These are phyloP conservation scores for Ustilago lituana DNA, from an alignment of 1,284 basidiomycete genomes.

Conservation along the genomic window DNA sequence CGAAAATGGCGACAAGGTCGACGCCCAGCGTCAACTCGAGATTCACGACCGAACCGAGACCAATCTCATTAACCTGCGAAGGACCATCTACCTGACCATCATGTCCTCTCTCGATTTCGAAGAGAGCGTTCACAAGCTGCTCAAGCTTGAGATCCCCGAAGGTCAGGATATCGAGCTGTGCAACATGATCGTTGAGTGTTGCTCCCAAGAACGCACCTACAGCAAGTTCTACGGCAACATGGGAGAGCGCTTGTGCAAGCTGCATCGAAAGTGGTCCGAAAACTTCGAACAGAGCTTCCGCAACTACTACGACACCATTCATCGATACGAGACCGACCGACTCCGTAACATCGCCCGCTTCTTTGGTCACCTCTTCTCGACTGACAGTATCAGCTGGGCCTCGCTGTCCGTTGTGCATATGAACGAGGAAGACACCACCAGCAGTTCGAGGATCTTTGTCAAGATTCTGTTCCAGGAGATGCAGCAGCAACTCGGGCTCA, in stretches of 20 bases:
- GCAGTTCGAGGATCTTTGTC: slow-evolving; percentile 93
- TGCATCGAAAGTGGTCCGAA: slow-evolving; percentile 92
- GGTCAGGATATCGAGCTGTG: slow-evolving; percentile 95
- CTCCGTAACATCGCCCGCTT: slow-evolving; percentile 95
- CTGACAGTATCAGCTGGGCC: slow-evolving; percentile 89
- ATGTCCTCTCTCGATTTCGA: slow-evolving; percentile 83
- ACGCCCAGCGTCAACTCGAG: slow-evolving; percentile 70
- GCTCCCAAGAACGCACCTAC: slow-evolving; percentile 97
- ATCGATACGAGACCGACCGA: slow-evolving; percentile 98
- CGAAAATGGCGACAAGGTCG: slow-evolving; percentile 74
- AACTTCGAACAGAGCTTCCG: slow-evolving; percentile 86
- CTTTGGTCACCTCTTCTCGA: slow-evolving; percentile 82
- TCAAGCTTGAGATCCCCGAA: slow-evolving; percentile 89
- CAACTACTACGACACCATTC: slow-evolving; percentile 94
- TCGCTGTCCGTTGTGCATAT: slow-evolving; percentile 85
- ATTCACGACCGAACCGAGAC: slow-evolving; percentile 96
- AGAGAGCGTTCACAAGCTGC: slow-evolving; percentile 96
- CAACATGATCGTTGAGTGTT: slow-evolving; percentile 99
- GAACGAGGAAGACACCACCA: slow-evolving; percentile 97
- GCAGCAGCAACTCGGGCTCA: slow-evolving; percentile 90
- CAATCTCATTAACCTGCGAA: slow-evolving; percentile 91
- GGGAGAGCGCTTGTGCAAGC: slow-evolving; percentile 93
- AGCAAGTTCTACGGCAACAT: slow-evolving; percentile 94
- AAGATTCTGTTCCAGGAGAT: slow-evolving; percentile 96
- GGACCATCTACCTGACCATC: slow-evolving; percentile 95